These are phyloP conservation scores for Blastobotrys raffinosifermentans DNA, from an alignment of 1,139 yeast genomes.

Conservation along the genomic window DNA sequence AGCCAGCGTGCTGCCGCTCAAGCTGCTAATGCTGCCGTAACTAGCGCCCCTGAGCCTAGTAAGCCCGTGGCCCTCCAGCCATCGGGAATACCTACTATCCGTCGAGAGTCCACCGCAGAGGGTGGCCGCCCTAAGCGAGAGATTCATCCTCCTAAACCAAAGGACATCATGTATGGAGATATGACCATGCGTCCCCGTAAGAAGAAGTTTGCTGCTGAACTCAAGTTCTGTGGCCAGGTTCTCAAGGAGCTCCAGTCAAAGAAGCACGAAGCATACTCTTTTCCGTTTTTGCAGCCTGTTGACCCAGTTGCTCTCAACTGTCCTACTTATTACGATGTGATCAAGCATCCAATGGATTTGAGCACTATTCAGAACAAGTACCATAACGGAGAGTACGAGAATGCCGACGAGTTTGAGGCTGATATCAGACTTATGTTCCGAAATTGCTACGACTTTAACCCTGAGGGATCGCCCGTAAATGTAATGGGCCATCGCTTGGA, in stretches of 20 bases:
- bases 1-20: constrained; percentile 25
- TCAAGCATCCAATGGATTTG: constrained; percentile 93
- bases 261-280: constrained; percentile 77
- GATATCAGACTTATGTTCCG: constrained; percentile 79
- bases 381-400: constrained; percentile 80
- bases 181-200: constrained; percentile 62
- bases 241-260: constrained; percentile 77
- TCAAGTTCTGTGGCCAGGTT: constrained; percentile 78
- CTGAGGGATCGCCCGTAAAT: constrained; percentile 93
- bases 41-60: constrained; percentile 12
- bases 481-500: constrained; percentile 93
- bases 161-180: constrained; percentile 81
- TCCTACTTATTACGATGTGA: constrained; percentile 79
- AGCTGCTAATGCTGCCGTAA: constrained; percentile 20
- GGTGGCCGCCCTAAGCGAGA: constrained; percentile 88
- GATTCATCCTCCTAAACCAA: constrained; percentile 93
- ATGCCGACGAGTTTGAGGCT: constrained; percentile 77
- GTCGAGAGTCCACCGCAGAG: constrained; percentile 58
- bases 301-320: constrained; percentile 92
- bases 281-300: constrained; percentile 90
- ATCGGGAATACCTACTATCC: constrained; percentile 48
- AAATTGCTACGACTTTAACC: constrained; percentile 89
- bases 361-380: constrained; percentile 77
- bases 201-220: constrained; percentile 86
- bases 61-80: constrained; percentile 26